Evolutionary conservation across 257 asterid genomes (phyloP), one percentile per base, ranked within the genome.

Genomic region (Solanum pinnatisectum): DNA sequence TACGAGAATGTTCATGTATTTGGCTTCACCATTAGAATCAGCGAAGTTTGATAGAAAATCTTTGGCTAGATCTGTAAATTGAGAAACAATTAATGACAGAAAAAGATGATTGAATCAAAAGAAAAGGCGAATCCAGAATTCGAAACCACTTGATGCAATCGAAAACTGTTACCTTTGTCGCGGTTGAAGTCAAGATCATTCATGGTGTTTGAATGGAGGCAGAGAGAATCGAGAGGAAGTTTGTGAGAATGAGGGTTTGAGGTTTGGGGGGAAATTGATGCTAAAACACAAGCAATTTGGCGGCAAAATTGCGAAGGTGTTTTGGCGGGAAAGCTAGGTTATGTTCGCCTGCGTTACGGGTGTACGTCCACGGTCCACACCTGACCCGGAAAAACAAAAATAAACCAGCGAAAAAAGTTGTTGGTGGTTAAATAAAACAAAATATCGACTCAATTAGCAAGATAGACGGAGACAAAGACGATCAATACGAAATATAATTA

Each of bases 1-100:
- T 78, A 97, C 99, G 18, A 97, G 95, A 84, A 97, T 90, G 83
- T 91, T 90, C 79, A 93, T 84, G 90, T 97, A 97, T 90, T 96
- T 97, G 85, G 95, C 91, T 71, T 95, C 97, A 14, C 98, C 99
- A 85, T 89, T 79, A 68, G 91, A 86, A 90, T 94, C 98, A 77
- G 96, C 92, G 85, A 96, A 97, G 85, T 97, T 90, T 3, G 92
- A 60, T 16, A 96, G 95, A 87, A 97, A 97, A 86, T 95, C 96
- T 71, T 90, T 96, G n/a, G 99, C 98, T 49, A 90, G 87, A 88
- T 94, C 99, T 97, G 68, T 49, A 49, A 46, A 74, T 30, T 30
- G 27, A 82, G 25, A 82, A 8, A 79, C n/a, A 42, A 78, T 78
- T 44, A 25, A 8, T 42, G 36, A 81, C 85, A 81, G 10, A 14